phyloP scores from a whole-genome alignment of 352 stramenopile genomes.

The Peronosclerospora sorghi region DNA sequence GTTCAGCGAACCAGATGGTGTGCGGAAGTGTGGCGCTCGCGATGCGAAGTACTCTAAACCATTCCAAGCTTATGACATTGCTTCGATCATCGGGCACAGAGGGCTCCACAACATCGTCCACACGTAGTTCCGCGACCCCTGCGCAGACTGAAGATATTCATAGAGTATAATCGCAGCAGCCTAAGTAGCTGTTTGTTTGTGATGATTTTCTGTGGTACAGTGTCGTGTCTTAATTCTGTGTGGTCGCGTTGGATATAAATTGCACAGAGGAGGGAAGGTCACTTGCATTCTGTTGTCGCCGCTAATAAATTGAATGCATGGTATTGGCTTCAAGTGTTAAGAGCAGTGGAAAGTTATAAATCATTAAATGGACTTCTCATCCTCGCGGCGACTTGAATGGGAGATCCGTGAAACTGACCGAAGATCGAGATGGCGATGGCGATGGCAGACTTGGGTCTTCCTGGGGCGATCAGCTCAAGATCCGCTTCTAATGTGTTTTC shows the following conservation, averaged over 20 bases:
- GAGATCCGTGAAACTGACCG: constrained; percentile 9
- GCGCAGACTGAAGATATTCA: constrained; percentile 49
- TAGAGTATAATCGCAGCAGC: constrained; percentile 42
- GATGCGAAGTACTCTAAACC: constrained; percentile 43
- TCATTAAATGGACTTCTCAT: constrained; percentile 10
- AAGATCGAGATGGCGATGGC: constrained; percentile 20
- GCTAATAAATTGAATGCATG: constrained; percentile 28
- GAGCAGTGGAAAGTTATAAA: neutral
- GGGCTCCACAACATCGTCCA: constrained; percentile 10
- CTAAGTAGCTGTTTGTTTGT: constrained; percentile 10
- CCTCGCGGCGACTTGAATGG: constrained; percentile 2
- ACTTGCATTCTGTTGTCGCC: constrained; percentile 15
- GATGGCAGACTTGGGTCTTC: constrained; percentile 5
- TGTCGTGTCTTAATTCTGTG: constrained; percentile 10
- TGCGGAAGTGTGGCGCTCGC: constrained; percentile 33
- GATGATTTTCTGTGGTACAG: constrained; percentile 1
- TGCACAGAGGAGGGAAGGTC: constrained; percentile 6
- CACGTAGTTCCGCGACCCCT: constrained; percentile 17
- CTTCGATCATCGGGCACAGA: constrained; percentile 32
- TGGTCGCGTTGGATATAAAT: constrained; percentile 10
- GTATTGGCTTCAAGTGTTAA: neutral
- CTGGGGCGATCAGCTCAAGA: constrained; percentile 40
- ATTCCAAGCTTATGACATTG: constrained; percentile 49
- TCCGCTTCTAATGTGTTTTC: constrained; percentile 63
- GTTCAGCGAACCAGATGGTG: constrained; percentile 24